phyloP scores from a whole-genome alignment of 345 rosid genomes.

The Eucalyptus albens region DNA sequence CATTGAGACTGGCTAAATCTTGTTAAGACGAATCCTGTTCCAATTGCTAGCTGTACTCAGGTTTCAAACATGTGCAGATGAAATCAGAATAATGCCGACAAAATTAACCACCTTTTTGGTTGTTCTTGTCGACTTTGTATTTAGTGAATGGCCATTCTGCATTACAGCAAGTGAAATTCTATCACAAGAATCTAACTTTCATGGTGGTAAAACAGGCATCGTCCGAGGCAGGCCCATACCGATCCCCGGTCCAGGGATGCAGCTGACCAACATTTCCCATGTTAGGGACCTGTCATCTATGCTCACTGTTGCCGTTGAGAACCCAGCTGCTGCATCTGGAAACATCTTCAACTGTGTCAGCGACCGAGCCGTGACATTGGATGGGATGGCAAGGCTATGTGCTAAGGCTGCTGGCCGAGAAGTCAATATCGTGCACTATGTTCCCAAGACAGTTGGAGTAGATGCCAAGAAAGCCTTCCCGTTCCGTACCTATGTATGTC shows the following conservation, averaged over 20 bases:
- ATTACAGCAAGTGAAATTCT: not conserved
- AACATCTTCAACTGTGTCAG: slow-evolving; percentile 85
- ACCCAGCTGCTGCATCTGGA: slow-evolving; percentile 51
- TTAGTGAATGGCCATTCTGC: not conserved
- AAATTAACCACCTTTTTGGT: not conserved
- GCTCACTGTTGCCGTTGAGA: slow-evolving; percentile 67
- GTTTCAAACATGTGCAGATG: not conserved
- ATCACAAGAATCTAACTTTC: not conserved
- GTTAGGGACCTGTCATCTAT: slow-evolving; percentile 82
- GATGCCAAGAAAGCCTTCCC: slow-evolving; percentile 96
- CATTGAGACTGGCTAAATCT: not conserved
- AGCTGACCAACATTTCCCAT: slow-evolving; percentile 74
- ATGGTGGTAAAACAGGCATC: slow-evolving; percentile 39
- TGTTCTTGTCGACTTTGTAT: not conserved
- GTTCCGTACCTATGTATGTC: slow-evolving; percentile 76
- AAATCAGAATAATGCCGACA: not conserved
- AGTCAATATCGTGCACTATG: slow-evolving; percentile 71
- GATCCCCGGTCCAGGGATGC: slow-evolving; percentile 95
- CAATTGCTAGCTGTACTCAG: not conserved
- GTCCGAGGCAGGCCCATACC: slow-evolving; percentile 78
- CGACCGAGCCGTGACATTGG: slow-evolving; percentile 86
- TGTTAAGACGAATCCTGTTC: not conserved
- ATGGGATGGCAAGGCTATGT: slow-evolving; percentile 90
- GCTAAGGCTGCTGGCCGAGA: slow-evolving; percentile 77
- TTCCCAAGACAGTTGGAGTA: slow-evolving; percentile 72